Conservation (phyloP, 106 monocot species). For the Chionographis japonica region DNA sequence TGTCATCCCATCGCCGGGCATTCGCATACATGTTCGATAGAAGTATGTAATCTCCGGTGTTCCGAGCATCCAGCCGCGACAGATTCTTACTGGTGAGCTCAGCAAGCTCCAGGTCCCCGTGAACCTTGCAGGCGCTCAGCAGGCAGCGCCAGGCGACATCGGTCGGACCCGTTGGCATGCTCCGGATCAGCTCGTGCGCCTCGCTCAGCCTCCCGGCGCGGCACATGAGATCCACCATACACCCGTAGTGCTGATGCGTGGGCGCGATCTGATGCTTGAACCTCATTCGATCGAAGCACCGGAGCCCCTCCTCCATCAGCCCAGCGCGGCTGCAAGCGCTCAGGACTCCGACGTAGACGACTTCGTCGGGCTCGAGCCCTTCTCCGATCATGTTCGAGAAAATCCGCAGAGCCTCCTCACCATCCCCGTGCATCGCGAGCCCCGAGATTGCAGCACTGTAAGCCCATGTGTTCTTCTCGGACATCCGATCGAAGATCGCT, state of each 20-base stretch:
- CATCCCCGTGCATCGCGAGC: constrained; percentile 56
- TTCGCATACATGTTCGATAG: constrained; percentile 52
- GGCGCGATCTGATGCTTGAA: constrained; percentile 40
- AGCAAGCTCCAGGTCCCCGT: constrained; percentile 46
- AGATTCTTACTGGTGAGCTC: constrained; percentile 41
- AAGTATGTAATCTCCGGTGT: constrained; percentile 53
- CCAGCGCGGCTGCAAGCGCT: constrained; percentile 67
- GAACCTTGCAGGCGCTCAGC: constrained; percentile 48
- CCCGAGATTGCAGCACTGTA: constrained; percentile 72
- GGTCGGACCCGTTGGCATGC: constrained; percentile 45
- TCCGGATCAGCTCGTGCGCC: constrained; percentile 36
- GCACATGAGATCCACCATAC: constrained; percentile 67
- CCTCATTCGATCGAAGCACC: constrained; percentile 54
- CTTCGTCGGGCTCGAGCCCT: constrained; percentile 48
- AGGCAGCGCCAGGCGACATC: constrained; percentile 60
- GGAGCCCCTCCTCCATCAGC: constrained; percentile 48
- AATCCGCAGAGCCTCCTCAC: constrained; percentile 35
- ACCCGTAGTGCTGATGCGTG: constrained; percentile 58
- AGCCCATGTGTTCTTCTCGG: constrained; percentile 48
- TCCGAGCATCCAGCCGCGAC: constrained; percentile 18
- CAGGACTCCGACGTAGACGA: constrained; percentile 54
- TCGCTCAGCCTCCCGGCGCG: constrained; percentile 50
- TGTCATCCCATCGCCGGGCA: constrained; percentile 34
- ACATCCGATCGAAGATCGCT: constrained; percentile 41
- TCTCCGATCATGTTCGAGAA: constrained; percentile 51